Base-by-base conservation (phyloP, 2,329 filamentous ascomycete species). In the Drechslerella coelobrocha region DNA sequence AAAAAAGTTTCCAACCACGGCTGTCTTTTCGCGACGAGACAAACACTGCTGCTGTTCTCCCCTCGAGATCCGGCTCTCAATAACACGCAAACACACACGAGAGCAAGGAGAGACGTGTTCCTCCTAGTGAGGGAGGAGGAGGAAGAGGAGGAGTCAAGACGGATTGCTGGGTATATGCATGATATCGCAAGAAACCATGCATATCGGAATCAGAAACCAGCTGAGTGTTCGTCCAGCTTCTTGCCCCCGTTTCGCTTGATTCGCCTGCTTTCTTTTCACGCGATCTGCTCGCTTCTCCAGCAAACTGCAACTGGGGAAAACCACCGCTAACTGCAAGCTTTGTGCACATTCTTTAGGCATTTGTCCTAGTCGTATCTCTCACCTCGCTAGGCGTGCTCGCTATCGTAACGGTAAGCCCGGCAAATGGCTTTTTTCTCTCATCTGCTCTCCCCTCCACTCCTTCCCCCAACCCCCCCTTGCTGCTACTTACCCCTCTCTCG, bases 171-270 rank as follows among this genome's bases (percentile, higher is more conserved):
- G 3, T 19, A 17, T 8, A 45, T 45, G 8, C 17, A 23, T 45
- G 41, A 14, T 17, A 6, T n/a, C 14, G 8, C 10, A 7, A 7
- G 27, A 17, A 51, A 57, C 48, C 31, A 71, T 71, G 66, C 66
- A 71, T 60, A 60, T 71, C 66, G 41, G 47, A 14, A 71, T 71
- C 39, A 63, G 66, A 50, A 71, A 71, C 39, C 66, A 71, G 53
- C 48, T 71, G 37, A 71, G 66, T 48, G 66, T 71, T 34, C 26
- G 65, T 31, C 47, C 23, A 48, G 2, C 17, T 17, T 19, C 2
- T 24, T 12, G 21, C 21, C 27, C 47, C 23, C 47, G 2, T 9
- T n/a, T 29, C 24, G 17, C 3, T 50, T 24, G n/a, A 24, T n/a
- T 56, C 19, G 19, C 34, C 52, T 48, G 12, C 21, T 23, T 34